Percentiles rank a stretch among this genome's conserved stretches.
phyloP scores from a whole-genome alignment of 768 basidiomycete genomes.

The Rhizopogon vulgaris region DNA sequence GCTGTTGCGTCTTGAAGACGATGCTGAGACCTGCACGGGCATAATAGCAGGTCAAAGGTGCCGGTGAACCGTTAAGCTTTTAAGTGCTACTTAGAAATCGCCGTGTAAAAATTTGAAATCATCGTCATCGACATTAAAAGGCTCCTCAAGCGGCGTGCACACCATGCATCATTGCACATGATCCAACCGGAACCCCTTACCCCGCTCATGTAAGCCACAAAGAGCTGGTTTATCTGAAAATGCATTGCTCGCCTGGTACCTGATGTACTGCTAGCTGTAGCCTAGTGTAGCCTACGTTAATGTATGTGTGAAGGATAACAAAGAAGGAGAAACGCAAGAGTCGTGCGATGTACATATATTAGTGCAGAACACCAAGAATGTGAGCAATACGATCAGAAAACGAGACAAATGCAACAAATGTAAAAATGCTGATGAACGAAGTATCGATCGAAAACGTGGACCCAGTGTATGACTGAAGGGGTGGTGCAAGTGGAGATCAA shows the following conservation, averaged over 20 bases:
- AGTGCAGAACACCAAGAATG: conserved; percentile 22
- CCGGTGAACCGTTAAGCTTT: too few relatives aligned
- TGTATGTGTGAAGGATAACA: conserved; percentile 15
- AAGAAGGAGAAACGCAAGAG: conserved; percentile 10
- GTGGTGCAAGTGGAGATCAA: conserved; percentile 1
- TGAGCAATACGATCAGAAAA: conserved; percentile 19
- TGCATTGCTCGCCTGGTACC: conserved; percentile 18
- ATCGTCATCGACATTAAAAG: too few relatives aligned
- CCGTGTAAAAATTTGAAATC: too few relatives aligned
- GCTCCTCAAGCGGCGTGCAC: too few relatives aligned
- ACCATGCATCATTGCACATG: too few relatives aligned
- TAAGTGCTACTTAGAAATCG: too few relatives aligned
- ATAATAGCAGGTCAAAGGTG: background rate
- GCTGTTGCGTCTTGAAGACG: conserved; percentile 1
- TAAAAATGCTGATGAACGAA: background rate
- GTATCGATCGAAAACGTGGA: conserved; percentile 9
- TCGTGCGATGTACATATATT: conserved; percentile 23
- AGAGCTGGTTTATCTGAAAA: conserved; percentile 11
- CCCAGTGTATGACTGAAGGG: conserved; percentile 11
- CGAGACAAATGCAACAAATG: conserved; percentile 11
- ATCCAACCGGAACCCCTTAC: too few relatives aligned
- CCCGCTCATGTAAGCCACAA: background rate
- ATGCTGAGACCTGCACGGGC: background rate
- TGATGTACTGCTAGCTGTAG: conserved; percentile 10
- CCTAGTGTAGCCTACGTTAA: conserved; percentile 15